These are phyloP conservation scores for Aspergillus ruber DNA, from an alignment of 2,329 filamentous ascomycete species.

Conservation along the genomic window DNA sequence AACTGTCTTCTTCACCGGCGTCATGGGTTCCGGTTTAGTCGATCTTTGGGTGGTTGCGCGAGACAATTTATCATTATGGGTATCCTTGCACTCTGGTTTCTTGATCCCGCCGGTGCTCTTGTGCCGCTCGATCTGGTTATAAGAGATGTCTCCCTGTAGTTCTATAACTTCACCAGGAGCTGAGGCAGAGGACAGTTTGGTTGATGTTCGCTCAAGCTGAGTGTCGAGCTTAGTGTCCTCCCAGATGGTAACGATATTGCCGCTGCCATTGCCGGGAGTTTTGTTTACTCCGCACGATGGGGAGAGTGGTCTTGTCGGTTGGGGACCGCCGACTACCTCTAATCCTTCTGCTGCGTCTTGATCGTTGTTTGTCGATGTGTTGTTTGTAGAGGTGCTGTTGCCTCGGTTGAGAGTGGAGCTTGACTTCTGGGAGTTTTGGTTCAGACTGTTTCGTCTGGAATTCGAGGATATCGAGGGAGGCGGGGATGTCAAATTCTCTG, in stretches of 20 bases:
- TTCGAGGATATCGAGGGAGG: neutral
- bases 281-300: constrained; percentile 8
- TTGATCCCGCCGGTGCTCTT: constrained; percentile 9
- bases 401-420: constrained; percentile 21
- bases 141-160: constrained; percentile 3
- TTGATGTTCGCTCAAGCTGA: constrained; percentile 10
- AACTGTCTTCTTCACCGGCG: constrained; percentile 21
- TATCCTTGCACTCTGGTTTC: constrained; percentile 13
- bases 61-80: neutral
- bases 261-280: constrained; percentile 11
- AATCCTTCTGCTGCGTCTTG: constrained; percentile 6
- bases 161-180: constrained; percentile 9
- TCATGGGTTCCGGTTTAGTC: constrained; percentile 17
- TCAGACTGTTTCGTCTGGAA: neutral
- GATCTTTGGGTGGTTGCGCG: constrained; percentile 9
- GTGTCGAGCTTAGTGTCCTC: constrained; percentile 22
- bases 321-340: neutral
- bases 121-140: neutral
- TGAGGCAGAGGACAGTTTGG: constrained; percentile 11
- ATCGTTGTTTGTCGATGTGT: constrained; percentile 5
- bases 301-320: neutral
- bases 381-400: constrained; percentile 14
- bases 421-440: constrained; percentile 21
- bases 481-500: constrained; percentile 6
- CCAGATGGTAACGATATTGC: constrained; percentile 32